Evolutionary conservation across 495 filamentous ascomycete genomes (phyloP), one percentile per base, ranked within the genome.

Genomic region (Daldinia childiae): DNA sequence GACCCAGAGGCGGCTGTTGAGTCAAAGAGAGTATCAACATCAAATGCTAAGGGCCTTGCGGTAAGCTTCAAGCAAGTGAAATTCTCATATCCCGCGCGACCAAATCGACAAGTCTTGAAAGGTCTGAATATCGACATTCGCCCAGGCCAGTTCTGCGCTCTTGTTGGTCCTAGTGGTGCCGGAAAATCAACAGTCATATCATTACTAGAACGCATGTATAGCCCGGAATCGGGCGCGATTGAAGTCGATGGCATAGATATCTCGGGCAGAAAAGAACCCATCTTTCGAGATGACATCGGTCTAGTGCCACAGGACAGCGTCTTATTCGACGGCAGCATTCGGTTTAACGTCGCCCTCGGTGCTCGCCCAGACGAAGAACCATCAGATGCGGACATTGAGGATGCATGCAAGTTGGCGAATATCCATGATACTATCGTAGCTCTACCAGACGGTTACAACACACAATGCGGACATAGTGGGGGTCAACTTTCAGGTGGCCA

Each of bases 141-240:
- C 12, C 85, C 87, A 0, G 86, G 87, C 11, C 81, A 89, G 68
- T 89, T 89, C 71, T 82, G 81, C 15, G 89, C 87, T 4, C 79
- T 90, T 5, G 88, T 90, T 29, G 89, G 89, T 1, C 84, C 86
- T 9, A 87, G 84, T 29, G 89, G 89, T 26, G 85, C 86, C 54
- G 89, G 89, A 36, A 91, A 91, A 75, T 86, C 84, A 2, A 88
- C 88, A 1, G 86, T 88, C 26, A 85, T 91, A 56, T 84, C 84
- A 0, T 78, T 90, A 6, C 76, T 89, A 2, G 88, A 90, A 68
- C 84, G 87, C 24, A 84, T 89, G 73, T 90, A 90, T 77, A 72
- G 64, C 27, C 27, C 71, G 7, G 48, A 58, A 9, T 71, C 64
- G 12, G 68, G 74, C 5, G 24, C 52, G 12, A 69, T 76, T 11